Conservation (phyloP, 179 eudicot species). For the Actinidia chinensis region DNA sequence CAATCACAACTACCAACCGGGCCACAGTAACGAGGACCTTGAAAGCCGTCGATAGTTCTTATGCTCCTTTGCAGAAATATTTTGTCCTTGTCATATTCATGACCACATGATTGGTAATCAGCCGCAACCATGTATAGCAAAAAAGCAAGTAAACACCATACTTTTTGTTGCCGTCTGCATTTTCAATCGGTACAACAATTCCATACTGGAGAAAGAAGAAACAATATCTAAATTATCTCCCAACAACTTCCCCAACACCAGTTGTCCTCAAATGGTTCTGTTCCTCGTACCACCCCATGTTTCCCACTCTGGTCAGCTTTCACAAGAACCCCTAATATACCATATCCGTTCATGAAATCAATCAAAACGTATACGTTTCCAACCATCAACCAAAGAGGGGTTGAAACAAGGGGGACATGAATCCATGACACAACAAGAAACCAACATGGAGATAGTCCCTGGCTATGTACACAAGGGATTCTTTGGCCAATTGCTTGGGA, state of each 20-base stretch:
- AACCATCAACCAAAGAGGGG: conserved; percentile 97
- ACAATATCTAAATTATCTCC: conserved; percentile 78
- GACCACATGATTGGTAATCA: conserved; percentile 52
- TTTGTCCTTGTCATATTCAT: conserved; percentile 66
- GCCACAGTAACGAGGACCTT: conserved; percentile 58
- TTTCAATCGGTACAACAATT: conserved; percentile 68
- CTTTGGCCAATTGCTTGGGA: conserved; percentile 56
- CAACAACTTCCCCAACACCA: conserved; percentile 88
- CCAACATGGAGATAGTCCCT: conserved; percentile 79
- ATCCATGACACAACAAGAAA: conserved; percentile 90
- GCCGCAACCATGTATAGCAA: conserved; percentile 68
- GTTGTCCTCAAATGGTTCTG: conserved; percentile 88
- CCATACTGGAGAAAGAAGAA: conserved; percentile 97
- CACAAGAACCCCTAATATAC: conserved; percentile 68
- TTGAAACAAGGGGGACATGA: conserved; percentile 87
- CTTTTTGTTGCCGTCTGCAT: conserved; percentile 49
- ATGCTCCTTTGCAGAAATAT: conserved; percentile 65
- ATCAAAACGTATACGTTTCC: conserved; percentile 89
- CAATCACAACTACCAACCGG: conserved; percentile 53
- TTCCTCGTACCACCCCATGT: conserved; percentile 99
- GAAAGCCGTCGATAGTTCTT: conserved; percentile 67
- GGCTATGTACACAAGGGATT: conserved; percentile 74
- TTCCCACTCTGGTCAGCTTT: conserved; percentile 97
- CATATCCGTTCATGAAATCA: conserved; percentile 81
- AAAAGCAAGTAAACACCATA: conserved; percentile 81